Evolutionary conservation across 176 grass and related monocot species (phyloP).

Genomic region (Ensete glaucum): DNA sequence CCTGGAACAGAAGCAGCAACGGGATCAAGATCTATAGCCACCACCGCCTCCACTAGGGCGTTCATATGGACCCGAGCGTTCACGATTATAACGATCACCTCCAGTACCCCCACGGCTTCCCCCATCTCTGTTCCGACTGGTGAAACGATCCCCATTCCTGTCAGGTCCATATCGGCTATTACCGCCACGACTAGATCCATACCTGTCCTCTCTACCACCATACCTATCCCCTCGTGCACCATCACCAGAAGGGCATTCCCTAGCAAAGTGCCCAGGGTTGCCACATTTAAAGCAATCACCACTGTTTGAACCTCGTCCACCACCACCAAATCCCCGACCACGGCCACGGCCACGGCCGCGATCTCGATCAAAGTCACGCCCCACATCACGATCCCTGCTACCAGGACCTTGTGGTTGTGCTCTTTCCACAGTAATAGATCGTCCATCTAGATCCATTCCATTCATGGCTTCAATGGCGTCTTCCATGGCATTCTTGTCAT

Average conservation of each 20-base stretch:
- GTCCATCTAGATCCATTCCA: conserved; percentile 54
- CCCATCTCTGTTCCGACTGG: conserved; percentile 34
- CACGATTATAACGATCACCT: conserved; percentile 34
- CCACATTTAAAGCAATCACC: conserved; percentile 54
- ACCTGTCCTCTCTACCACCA: conserved; percentile 31
- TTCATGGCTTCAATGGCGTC: conserved; percentile 52
- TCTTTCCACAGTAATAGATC: conserved; percentile 50
- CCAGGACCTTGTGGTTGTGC: conserved; percentile 44
- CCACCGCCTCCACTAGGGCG: conserved; percentile 25
- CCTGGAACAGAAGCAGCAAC: conserved; percentile 17
- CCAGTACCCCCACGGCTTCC: conserved; percentile 34
- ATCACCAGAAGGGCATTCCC: conserved; percentile 59
- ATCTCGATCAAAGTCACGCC: conserved; percentile 26
- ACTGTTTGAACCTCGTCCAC: conserved; percentile 27
- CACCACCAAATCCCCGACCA: conserved; percentile 42
- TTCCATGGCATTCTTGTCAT: conserved; percentile 44
- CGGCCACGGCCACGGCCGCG: conserved; percentile 27
- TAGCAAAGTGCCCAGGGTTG: conserved; percentile 50
- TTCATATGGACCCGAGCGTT: conserved; percentile 47
- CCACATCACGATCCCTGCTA: conserved; percentile 37
- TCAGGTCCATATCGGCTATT: conserved; percentile 41
- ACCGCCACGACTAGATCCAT: conserved; percentile 25
- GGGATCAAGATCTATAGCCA: conserved; percentile 29
- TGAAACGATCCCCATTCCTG: conserved; percentile 34
- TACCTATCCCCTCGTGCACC: conserved; percentile 52